Evolutionary conservation across 768 basidiomycete genomes (phyloP), one percentile per base, ranked within the genome.

Genomic region (Mycena venus): DNA sequence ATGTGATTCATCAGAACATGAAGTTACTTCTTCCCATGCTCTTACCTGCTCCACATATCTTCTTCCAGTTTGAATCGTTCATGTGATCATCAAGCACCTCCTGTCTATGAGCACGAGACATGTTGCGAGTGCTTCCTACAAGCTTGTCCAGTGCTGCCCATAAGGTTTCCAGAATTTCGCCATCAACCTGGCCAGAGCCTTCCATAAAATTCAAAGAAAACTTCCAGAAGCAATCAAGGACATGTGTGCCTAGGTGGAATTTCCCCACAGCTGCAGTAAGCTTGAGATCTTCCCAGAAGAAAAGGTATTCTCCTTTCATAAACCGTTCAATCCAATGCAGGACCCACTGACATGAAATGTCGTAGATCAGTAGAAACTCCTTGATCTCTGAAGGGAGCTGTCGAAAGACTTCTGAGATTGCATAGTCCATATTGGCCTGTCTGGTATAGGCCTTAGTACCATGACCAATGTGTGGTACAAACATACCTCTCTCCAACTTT

Each of bases 31-130:
- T 23, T 11, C 31, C 9, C 3, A 38, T 47, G 62, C 8, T 34
- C 49, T 7, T 42, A 81, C 80, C 73, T 6, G 78, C 79, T 23
- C 78, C 69, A 17, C 80, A 73, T 7, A 80, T 51, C 42, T 84
- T 85, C 34, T 83, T 83, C 78, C 79, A 84, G 56, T 85, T 84
- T 0, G 76, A 82, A 34, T 85, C 81, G 12, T 73, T 72, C 82
- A 84, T 84, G 51, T 80, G 73, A 32, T 81, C 79, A 59, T 85
- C 79, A 14, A 82, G 55, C 0, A 81, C 47, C 60, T 86, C 84
- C 3, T 78, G 68, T 0, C 77, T 11, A 21, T 84, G 82, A 0
- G 79, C 76, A 4, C 69, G 17, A 0, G 78, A 65, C 70, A 84
- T 83, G 0, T 74, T 76, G 0, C 80, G 51, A 0, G 79, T 78